Base-by-base conservation (phyloP, 345 rosid species). In the Rhodamnia argentea region DNA sequence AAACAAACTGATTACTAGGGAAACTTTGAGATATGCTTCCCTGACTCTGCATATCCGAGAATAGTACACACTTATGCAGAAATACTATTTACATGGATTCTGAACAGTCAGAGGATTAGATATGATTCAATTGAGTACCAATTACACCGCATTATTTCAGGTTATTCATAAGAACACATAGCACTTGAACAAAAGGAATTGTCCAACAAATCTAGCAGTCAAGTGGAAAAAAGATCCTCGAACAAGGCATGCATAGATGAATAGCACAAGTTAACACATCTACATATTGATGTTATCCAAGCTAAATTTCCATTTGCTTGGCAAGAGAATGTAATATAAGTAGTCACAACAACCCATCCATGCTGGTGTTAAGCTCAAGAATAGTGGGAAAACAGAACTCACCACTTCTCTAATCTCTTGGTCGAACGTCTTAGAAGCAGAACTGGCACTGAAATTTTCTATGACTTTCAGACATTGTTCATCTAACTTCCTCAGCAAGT, bases 351-450 rank as follows among this genome's bases (percentile, higher is more conserved):
- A 52, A 83, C 84, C 84, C 44, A 88, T 13, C 29, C 81, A 52
- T 47, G 78, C 78, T 18, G 26, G 14, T 70, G 81, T 70, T 18
- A 10, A 24, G 32, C 59, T 56, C 86, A 16, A 84, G 32, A 60
- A 76, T 42, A 42, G 54, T 52, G 29, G 26, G 6, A 44, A 82
- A 44, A 52, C 81, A 44, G 53, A 74, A 90, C 96, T 95, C 86
- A 95, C 99, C 96, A 87, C 96, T 92, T 94, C 95, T 5, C 95
- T 92, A 50, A 96, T 92, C 92, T 95, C 94, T 74, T 90, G 94
- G 86, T 95, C 96, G 87, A 96, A 90, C 84, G 86, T 89, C 89
- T 91, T 94, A 75, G 99, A 92, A 78, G 94, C 90, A 42, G 93
- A 90, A 86, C 89, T 85, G 40, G 93, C 90, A 88, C 92, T 96